Conservation (phyloP, 495 filamentous ascomycete genomes). For the Penicillium manginii region DNA sequence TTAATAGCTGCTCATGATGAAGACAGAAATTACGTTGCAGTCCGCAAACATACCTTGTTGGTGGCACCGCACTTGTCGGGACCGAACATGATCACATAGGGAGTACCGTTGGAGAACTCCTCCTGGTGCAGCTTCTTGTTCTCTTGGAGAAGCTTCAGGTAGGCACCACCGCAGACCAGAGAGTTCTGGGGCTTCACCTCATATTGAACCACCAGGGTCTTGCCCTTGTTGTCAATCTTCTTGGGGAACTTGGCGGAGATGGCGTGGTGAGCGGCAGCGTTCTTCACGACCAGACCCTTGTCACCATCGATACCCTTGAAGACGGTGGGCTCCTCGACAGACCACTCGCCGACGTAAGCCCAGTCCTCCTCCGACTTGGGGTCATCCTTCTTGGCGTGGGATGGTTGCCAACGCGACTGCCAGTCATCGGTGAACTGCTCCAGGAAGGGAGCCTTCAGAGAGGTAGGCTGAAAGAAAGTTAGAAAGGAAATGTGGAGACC, state of each 20-base stretch:
- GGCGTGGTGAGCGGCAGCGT: slow-evolving; percentile 95
- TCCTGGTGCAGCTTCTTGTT: slow-evolving; percentile 96
- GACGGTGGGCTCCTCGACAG: slow-evolving; percentile 91
- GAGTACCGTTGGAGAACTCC: slow-evolving; percentile 96
- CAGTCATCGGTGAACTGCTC: slow-evolving; percentile 98
- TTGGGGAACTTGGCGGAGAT: slow-evolving; percentile 99
- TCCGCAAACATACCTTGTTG: slow-evolving; percentile 74
- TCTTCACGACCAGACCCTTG: slow-evolving; percentile 96
- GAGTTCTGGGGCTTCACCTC: slow-evolving; percentile 99
- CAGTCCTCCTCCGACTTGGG: slow-evolving; percentile 88
- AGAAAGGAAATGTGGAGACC: slow-evolving; percentile 15
- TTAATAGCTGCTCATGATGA: slow-evolving; percentile 8
- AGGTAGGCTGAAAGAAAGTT: slow-evolving; percentile 66
- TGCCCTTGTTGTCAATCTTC: slow-evolving; percentile 95
- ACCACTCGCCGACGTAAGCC: slow-evolving; percentile 96
- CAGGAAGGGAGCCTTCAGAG: slow-evolving; percentile 89
- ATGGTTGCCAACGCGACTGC: slow-evolving; percentile 89
- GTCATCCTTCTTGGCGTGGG: slow-evolving; percentile 95
- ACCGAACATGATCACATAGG: slow-evolving; percentile 99
- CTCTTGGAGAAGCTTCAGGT: slow-evolving; percentile 98
- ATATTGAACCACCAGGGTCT: slow-evolving; percentile 96
- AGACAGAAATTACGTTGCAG: not conserved
- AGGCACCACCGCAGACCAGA: slow-evolving; percentile 97
- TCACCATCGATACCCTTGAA: slow-evolving; percentile 95
- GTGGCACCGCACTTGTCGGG: slow-evolving; percentile 99